Percentiles rank a stretch among this genome's conserved stretches.
Evolutionary conservation across 1,284 basidiomycete species (phyloP).

Genomic region (Rhodotorula sp.): DNA sequence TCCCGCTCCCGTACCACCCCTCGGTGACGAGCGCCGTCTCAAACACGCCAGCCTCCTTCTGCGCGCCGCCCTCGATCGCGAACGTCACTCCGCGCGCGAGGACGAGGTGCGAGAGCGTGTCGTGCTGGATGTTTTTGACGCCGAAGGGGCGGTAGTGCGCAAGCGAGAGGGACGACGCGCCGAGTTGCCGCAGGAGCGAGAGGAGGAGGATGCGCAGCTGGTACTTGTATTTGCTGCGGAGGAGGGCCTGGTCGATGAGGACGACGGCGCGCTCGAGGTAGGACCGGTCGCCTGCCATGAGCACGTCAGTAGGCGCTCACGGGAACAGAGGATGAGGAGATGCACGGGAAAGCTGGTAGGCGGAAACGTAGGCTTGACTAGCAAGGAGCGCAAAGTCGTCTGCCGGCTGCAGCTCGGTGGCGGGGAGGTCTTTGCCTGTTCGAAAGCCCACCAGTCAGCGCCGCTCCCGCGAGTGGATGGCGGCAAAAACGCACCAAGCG

Average conservation of each 20-base stretch:
- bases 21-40: slow-evolving; percentile 8
- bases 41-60: slow-evolving; percentile 66
- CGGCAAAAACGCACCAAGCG: slow-evolving; percentile 56
- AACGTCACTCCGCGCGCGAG: slow-evolving; percentile 76
- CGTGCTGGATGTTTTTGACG: slow-evolving; percentile 77
- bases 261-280: slow-evolving; percentile 65
- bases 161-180: slow-evolving; percentile 64
- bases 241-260: slow-evolving; percentile 69
- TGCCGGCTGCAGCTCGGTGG: slow-evolving; percentile 79
- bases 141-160: slow-evolving; percentile 74
- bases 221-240: slow-evolving; percentile 74
- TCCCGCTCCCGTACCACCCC: slow-evolving; percentile 28
- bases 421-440: slow-evolving; percentile 59
- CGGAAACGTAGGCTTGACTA: slow-evolving; percentile 65
- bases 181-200: slow-evolving; percentile 73
- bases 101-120: slow-evolving; percentile 77
- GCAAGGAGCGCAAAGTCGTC: slow-evolving; percentile 80
- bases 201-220: slow-evolving; percentile 71
- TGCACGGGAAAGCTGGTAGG: slow-evolving; percentile 57
- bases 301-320: background rate
- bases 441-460: background rate
- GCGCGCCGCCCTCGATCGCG: slow-evolving; percentile 52
- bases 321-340: background rate
- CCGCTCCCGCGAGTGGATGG: no score
- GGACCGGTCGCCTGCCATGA: slow-evolving; percentile 55